Evolutionary conservation across 805 yeast species (phyloP).

Genomic region (Candida boleticola): DNA sequence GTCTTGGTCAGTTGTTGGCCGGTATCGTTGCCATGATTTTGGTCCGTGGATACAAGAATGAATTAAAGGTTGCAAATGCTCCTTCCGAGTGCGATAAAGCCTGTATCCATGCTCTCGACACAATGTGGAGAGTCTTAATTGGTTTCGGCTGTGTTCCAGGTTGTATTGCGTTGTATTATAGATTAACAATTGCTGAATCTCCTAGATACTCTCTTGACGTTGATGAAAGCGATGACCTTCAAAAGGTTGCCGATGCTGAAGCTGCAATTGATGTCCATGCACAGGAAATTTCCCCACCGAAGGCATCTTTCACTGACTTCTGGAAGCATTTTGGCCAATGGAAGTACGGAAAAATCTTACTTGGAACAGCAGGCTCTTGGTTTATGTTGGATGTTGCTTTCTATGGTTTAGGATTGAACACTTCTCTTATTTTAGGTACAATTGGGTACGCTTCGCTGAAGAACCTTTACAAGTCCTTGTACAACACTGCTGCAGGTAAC

Average conservation of each 20-base stretch:
- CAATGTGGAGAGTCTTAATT: conserved; percentile 89
- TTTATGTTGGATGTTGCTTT: conserved; percentile 86
- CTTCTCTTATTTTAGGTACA: conserved; percentile 73
- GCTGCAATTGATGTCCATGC: conserved; percentile 38
- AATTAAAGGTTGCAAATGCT: conserved; percentile 51
- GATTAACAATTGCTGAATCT: conserved; percentile 92
- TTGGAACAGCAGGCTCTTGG: conserved; percentile 94
- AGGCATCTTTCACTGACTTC: conserved; percentile 80
- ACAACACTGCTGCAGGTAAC: conserved; percentile 87
- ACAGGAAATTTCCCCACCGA: conserved; percentile 56
- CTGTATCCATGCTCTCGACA: conserved; percentile 81
- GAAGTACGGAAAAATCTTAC: conserved; percentile 78
- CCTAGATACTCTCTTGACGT: conserved; percentile 89
- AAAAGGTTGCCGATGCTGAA: conserved; percentile 52
- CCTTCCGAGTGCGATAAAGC: conserved; percentile 59
- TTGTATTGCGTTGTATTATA: conserved; percentile 76
- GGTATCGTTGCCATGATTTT: conserved; percentile 79
- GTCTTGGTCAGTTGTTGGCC: conserved; percentile 89
- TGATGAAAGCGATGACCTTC: conserved; percentile 52
- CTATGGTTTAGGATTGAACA: conserved; percentile 84
- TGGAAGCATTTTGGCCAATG: conserved; percentile 72
- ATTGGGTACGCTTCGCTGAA: conserved; percentile 78
- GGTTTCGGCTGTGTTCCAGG: conserved; percentile 95
- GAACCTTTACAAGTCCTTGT: conserved; percentile 68
- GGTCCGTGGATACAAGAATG: conserved; percentile 73